Base-by-base conservation (phyloP, 305 asterid species). In the Solanum hybrid region DNA sequence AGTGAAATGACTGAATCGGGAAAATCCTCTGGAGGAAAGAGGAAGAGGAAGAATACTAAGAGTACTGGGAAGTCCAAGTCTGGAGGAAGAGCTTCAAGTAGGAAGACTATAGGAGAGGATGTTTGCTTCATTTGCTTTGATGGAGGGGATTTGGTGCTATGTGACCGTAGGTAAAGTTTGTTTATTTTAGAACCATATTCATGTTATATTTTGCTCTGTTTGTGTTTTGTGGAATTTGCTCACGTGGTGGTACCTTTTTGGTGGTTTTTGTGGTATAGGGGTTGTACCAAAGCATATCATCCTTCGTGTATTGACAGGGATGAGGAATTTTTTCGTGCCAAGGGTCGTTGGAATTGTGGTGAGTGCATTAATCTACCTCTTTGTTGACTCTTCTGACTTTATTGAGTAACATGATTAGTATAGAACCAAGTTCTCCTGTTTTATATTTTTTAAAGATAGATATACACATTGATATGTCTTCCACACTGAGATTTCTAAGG, bases 271-370 rank as follows among this genome's bases (percentile, higher is more conserved):
- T 90, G 93, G 41, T 75, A 89, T 95, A 98, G 99, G 93, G 98
- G 98, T 91, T 98, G 99, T 93, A 95, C 99, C 14, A 98, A 98
- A 94, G 99, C 98, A 12, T 98, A 98, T 92, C 99, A 98, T 93
- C 98, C 99, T 45, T 93, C 97, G 9, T 98, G 99, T 91, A 98
- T 98, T 83, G 92, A 98, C 89, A 94, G 98, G 87, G 99, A 98
- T 87, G 99, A 98, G 91, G 98, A 98, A 10, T 98, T 97, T 93
- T 98, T 98, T 93, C 94, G 90, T 92, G 92, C 99, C 10, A 97
- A 97, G 94, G 98, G 99, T 65, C 95, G 97, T 61, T 98, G 99
- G 99, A 98, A 96, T 89, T 98, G 99, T 93, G 99, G 99, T 97
- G 94, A 88, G 95, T 89, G 65, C 87, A 79, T 84, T 78, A 41